These are phyloP conservation scores for Mucor velutinosus DNA, from an alignment of 371 early-diverging fungal species.

Conservation along the genomic window DNA sequence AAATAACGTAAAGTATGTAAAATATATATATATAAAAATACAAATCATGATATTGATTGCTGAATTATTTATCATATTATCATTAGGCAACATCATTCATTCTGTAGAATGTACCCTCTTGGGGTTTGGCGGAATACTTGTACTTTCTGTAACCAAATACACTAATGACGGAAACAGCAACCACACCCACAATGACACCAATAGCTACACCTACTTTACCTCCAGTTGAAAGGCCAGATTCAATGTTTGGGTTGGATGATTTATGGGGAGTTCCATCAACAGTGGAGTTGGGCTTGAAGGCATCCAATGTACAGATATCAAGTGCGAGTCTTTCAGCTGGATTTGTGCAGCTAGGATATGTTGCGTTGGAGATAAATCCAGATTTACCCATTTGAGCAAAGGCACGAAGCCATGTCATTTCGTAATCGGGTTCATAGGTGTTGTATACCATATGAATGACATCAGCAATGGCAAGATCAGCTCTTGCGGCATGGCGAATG, in stretches of 20 bases:
- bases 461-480: conserved; percentile 40
- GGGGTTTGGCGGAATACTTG: background rate
- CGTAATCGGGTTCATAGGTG: conserved; percentile 38
- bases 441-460: conserved; percentile 46
- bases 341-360: conserved; percentile 21
- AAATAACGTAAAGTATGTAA: background rate
- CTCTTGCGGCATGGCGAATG: conserved; percentile 39
- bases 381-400: conserved; percentile 36
- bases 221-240: conserved; percentile 25
- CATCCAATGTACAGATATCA: conserved; percentile 12
- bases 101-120: conserved; percentile 12
- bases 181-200: conserved; percentile 36
- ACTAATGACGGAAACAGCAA: conserved; percentile 18
- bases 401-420: conserved; percentile 41
- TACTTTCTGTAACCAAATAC: conserved; percentile 12
- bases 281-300: conserved; percentile 18
- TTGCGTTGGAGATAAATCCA: conserved; percentile 1
- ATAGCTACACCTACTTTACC: conserved; percentile 47
- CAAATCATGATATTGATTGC: background rate
- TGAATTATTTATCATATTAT: background rate
- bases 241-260: background rate
- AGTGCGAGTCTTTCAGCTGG: conserved; percentile 4
- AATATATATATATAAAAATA: background rate
- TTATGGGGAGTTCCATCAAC: conserved; percentile 1
- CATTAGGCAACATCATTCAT: conserved; percentile 17